phyloP scores from a whole-genome alignment of 179 eudicot species.

The Drosera spatulata region DNA sequence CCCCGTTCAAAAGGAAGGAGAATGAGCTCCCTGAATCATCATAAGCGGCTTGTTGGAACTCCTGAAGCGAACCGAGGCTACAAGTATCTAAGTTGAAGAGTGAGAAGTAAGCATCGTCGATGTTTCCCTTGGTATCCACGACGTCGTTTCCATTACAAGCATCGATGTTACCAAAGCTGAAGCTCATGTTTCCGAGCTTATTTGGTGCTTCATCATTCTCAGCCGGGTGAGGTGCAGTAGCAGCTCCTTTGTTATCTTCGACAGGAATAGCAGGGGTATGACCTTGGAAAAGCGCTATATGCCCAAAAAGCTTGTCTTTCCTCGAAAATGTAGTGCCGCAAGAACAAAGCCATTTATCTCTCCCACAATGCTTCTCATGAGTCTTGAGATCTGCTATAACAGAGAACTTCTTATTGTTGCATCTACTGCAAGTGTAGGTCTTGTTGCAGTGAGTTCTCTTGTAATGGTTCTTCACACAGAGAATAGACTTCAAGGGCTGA shows the following conservation, averaged over 20 bases:
- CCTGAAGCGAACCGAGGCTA: slow-evolving; percentile 49
- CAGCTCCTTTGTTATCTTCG: slow-evolving; percentile 47
- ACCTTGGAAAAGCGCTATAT: slow-evolving; percentile 46
- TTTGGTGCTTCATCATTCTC: slow-evolving; percentile 29
- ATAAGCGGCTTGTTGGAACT: slow-evolving; percentile 49
- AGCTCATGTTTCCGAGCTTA: slow-evolving; percentile 22
- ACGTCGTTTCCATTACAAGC: slow-evolving; percentile 16
- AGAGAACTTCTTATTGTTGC: slow-evolving; percentile 81
- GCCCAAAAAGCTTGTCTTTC: slow-evolving; percentile 42
- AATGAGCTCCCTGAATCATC: slow-evolving; percentile 71
- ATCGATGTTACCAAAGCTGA: slow-evolving; percentile 31
- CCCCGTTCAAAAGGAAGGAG: slow-evolving; percentile 52
- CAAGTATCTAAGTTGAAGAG: slow-evolving; percentile 44
- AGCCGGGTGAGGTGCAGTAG: slow-evolving; percentile 37
- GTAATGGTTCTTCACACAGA: slow-evolving; percentile 91
- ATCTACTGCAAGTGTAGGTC: slow-evolving; percentile 80
- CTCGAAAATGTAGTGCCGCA: slow-evolving; percentile 54
- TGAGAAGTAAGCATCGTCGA: slow-evolving; percentile 53
- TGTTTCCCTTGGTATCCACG: slow-evolving; percentile 31
- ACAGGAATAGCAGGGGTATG: slow-evolving; percentile 49
- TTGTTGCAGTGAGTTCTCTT: slow-evolving; percentile 96
- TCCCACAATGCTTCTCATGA: slow-evolving; percentile 96
- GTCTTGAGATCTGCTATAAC: slow-evolving; percentile 96
- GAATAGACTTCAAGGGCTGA: slow-evolving; percentile 81
- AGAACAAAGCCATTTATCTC: slow-evolving; percentile 93